phyloP scores from a whole-genome alignment of 2,329 filamentous ascomycete genomes.

The Penicillium corylophilum region DNA sequence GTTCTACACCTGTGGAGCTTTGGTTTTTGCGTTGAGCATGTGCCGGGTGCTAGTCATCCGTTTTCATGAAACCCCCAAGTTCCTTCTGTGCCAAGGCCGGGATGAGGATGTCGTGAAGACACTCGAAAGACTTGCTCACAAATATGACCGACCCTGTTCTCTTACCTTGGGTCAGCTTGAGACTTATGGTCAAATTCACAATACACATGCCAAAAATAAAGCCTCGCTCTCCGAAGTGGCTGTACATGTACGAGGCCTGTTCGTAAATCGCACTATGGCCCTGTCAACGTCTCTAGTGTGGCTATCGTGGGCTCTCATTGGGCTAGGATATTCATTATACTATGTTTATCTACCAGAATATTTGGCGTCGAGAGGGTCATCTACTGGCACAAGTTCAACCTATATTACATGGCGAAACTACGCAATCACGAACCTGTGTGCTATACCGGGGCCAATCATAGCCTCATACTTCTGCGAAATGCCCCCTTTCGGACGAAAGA shows the following conservation, averaged over 20 bases:
- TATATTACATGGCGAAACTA: constrained; percentile 70
- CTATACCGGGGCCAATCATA: constrained; percentile 67
- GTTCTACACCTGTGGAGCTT: constrained; percentile 13
- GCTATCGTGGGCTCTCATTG: constrained; percentile 67
- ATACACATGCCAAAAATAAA: constrained; percentile 33
- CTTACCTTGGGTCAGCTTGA: constrained; percentile 52
- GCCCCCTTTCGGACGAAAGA: constrained; percentile 58
- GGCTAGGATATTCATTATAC: constrained; percentile 70
- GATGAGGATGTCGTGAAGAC: constrained; percentile 15
- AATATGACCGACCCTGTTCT: constrained; percentile 53
- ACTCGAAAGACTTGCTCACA: constrained; percentile 26
- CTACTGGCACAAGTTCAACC: constrained; percentile 52
- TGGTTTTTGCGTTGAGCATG: constrained; percentile 15
- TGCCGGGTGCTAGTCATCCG: constrained; percentile 16
- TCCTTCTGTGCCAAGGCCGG: constrained; percentile 14
- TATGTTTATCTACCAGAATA: constrained; percentile 70
- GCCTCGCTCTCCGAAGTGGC: constrained; percentile 40
- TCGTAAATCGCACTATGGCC: constrained; percentile 58
- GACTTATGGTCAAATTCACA: constrained; percentile 42
- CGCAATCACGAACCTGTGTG: constrained; percentile 64
- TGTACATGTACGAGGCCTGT: constrained; percentile 64
- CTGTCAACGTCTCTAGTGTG: constrained; percentile 64
- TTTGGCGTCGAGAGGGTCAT: constrained; percentile 57
- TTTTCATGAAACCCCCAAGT: constrained; percentile 18
- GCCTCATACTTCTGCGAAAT: constrained; percentile 65